Evolutionary conservation across 495 filamentous ascomycete species (phyloP), one percentile per base, ranked within the genome.

Genomic region (Trichoderma virens): DNA sequence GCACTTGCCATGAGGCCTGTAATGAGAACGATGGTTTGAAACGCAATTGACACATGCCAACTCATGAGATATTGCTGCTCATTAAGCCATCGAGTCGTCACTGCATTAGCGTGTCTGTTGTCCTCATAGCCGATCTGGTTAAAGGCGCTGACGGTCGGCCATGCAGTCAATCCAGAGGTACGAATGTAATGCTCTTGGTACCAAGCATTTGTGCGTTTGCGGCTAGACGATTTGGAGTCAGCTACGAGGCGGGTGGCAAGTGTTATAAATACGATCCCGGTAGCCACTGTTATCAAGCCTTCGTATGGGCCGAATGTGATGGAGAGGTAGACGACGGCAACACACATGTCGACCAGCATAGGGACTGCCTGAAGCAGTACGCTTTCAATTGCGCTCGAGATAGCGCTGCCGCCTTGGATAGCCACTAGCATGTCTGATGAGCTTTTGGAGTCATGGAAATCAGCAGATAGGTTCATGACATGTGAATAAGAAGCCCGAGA

Each of bases 401-500:
- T 77, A 41, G 83, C 83, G 31, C 79, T 73, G 7, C 88, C 90
- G 66, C 88, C 86, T 32, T 79, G 78, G 32, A 93, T 83, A 3
- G 89, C 83, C 67, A 85, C 80, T 66, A 83, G 84, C 38, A 93
- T 78, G 68, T 92, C 88, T 7, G 85, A 89, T 4, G 85, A 87
- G 63, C 83, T 83, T 75, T 91, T 92, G 61, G 82, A 81, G 65
- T 86, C 87, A 70, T 94, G 90, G 65, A 92, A 93, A 68, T 93
- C 90, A 65, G 86, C 87, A 0, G 88, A 91, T 28, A 94, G 80
- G 61, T 80, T 82, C 83, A 93, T 90, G 28, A 93, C 79, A 66
- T 93, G 89, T 51, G 85, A 83, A 70, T 90, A 92, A 4, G 89
- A 84, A 0, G 85, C 84, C 0, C 79, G 83, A 66, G 82, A 85